Conservation (phyloP, 2,329 filamentous ascomycete species). For the Coniochaeta prunicola region DNA sequence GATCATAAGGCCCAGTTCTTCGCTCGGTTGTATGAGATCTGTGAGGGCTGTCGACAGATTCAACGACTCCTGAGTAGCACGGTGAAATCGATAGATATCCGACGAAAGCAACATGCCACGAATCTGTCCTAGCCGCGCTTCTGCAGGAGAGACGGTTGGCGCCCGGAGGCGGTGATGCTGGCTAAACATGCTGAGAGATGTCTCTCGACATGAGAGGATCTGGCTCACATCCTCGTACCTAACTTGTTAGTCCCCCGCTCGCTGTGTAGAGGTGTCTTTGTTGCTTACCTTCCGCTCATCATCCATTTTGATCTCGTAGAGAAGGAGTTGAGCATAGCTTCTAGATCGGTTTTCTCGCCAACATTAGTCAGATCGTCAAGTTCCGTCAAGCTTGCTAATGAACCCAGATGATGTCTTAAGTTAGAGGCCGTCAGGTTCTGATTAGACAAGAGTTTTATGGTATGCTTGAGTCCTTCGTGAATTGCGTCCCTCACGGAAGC, state of each 20-base stretch:
- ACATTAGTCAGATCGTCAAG: slow-evolving; percentile 69
- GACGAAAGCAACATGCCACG: slow-evolving; percentile 71
- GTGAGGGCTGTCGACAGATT: slow-evolving; percentile 80
- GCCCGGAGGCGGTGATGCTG: slow-evolving; percentile 56
- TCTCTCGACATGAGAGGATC: slow-evolving; percentile 76
- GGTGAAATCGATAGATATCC: slow-evolving; percentile 69
- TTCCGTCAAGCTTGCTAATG: slow-evolving; percentile 70
- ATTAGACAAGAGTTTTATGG: slow-evolving; percentile 49
- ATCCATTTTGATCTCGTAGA: slow-evolving; percentile 68
- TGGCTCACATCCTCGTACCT: slow-evolving; percentile 73
- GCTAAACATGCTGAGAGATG: slow-evolving; percentile 71
- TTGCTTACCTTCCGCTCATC: slow-evolving; percentile 62
- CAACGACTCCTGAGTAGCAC: slow-evolving; percentile 77
- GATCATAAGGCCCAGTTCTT: slow-evolving; percentile 64
- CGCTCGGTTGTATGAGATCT: slow-evolving; percentile 64
- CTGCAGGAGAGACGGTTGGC: slow-evolving; percentile 50
- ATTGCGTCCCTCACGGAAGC: slow-evolving; percentile 47
- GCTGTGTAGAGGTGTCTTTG: not conserved
- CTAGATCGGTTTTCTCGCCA: slow-evolving; percentile 50
- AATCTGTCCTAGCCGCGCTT: slow-evolving; percentile 66
- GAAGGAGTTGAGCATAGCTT: slow-evolving; percentile 56
- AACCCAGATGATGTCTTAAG: slow-evolving; percentile 49
- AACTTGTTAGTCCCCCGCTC: slow-evolving; percentile 15
- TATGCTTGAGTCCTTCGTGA: slow-evolving; percentile 54
- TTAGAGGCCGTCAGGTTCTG: slow-evolving; percentile 41